Percentiles rank a stretch among this genome's conserved stretches.
Evolutionary conservation across 306 rosid genomes (phyloP).

Genomic region (Dryas octopetala): DNA sequence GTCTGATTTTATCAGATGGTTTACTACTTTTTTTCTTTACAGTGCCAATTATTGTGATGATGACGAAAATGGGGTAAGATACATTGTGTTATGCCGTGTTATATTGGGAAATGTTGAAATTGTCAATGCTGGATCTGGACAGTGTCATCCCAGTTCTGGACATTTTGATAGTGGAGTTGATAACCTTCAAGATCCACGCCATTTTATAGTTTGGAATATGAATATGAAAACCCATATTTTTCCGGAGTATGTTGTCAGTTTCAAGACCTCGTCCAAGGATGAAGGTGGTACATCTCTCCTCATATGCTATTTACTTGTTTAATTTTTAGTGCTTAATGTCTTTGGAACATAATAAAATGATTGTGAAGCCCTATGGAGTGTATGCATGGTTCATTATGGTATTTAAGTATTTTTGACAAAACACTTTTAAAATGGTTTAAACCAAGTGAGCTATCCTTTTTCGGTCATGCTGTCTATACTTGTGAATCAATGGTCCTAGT

Average conservation of each 20-base stretch:
- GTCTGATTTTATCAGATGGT: neutral
- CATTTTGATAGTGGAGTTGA: conserved; percentile 37
- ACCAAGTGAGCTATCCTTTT: neutral
- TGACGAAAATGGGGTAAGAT: conserved; percentile 33
- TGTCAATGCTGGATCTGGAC: conserved; percentile 30
- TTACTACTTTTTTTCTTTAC: conserved; percentile 17
- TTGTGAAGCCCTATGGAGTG: too few relatives aligned
- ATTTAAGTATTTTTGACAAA: neutral
- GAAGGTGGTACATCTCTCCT: conserved; percentile 26
- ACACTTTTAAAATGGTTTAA: neutral
- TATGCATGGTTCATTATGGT: too few relatives aligned
- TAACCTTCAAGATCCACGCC: conserved; percentile 34
- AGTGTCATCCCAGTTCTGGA: conserved; percentile 31
- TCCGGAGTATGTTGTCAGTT: conserved; percentile 35
- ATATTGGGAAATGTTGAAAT: conserved; percentile 35
- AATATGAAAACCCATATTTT: conserved; percentile 33
- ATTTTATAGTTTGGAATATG: conserved; percentile 30
- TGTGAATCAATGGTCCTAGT: neutral
- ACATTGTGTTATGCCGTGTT: conserved; percentile 33
- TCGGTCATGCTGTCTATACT: neutral
- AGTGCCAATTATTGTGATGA: conserved; percentile 33
- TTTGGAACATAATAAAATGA: neutral
- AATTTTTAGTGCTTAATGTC: neutral
- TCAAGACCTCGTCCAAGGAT: conserved; percentile 23
- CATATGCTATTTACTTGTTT: conserved; percentile 7